Evolutionary conservation across 75 land plant genomes (phyloP), one percentile per base, ranked within the genome.

Genomic region (Sequoia sempervirens): DNA sequence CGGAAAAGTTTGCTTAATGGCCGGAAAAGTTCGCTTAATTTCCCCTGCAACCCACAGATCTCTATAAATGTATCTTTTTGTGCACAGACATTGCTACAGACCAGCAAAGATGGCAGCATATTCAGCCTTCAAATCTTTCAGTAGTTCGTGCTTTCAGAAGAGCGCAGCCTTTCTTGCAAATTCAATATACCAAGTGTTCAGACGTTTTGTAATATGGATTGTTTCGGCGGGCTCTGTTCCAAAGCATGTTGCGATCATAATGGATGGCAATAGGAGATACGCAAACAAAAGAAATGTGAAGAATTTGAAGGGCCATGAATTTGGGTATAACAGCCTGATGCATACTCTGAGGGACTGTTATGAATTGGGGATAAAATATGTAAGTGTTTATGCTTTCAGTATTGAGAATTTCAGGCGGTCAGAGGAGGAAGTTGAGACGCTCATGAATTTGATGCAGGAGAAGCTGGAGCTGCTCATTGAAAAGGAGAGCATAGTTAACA

Each of bases 241-340:
- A 14, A 47, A 54, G 13, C 96, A 94, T 64, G 81, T 94, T 34
- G 94, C 96, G n/a, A 89, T 94, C 83, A 94, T 94, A 58, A 87
- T 94, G 90, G 95, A 94, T 76, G 95, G 95, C 15, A 94, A 92
- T 54, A 84, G 95, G 38, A 88, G 95, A 70, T 94, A 85, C 84
- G 92, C 89, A 0, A 83, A 84, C 26, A 87, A 83, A 66, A 56
- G 40, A n/a, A 78, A 84, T 18, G 73, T 91, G 43, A 81, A 86
- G 38, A 79, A 46, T 15, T 83, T 82, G 14, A 58, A 30, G 1
- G 92, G 92, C 70, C 91, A 94, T 69, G 43, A 32, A 34, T 85
- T 79, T 28, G 96, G 96, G 20, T 92, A 80, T 81, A 36, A 75
- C n/a, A 47, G 87, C 45, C 87, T 94, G 23, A 86, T 91, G 82